A percentile compares a stretch with the other conserved stretches of the same genome.
phyloP scores from a whole-genome alignment of 2,329 filamentous ascomycete genomes.

The Lachnellula subtilissima region DNA sequence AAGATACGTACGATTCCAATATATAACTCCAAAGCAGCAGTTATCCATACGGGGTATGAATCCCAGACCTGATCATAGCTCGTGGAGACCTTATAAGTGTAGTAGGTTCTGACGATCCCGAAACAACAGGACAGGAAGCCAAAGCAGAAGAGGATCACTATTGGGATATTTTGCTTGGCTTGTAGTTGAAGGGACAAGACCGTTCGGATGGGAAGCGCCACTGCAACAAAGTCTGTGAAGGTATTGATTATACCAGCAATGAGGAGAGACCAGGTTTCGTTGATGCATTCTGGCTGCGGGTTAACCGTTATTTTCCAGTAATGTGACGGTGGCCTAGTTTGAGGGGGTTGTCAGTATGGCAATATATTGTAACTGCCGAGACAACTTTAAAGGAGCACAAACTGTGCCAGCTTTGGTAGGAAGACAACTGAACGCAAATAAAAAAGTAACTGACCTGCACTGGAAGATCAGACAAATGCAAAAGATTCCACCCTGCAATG shows the following conservation, averaged over 20 bases:
- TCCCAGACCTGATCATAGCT: slow-evolving; percentile 35
- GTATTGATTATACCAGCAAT: slow-evolving; percentile 56
- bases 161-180: slow-evolving; percentile 40
- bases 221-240: slow-evolving; percentile 52
- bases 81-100: slow-evolving; percentile 31
- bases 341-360: background rate
- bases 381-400: background rate
- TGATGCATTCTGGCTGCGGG: slow-evolving; percentile 38
- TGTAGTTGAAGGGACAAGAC: slow-evolving; percentile 43
- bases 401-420: background rate
- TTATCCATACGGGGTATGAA: slow-evolving; percentile 34
- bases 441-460: slow-evolving; percentile 18
- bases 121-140: slow-evolving; percentile 43
- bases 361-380: background rate
- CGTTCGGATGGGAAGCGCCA: slow-evolving; percentile 46
- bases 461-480: slow-evolving; percentile 24
- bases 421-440: background rate
- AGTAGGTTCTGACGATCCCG: slow-evolving; percentile 37
- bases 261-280: slow-evolving; percentile 47
- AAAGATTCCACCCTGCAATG: slow-evolving; percentile 22
- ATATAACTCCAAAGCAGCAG: slow-evolving; percentile 37
- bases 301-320: slow-evolving; percentile 35
- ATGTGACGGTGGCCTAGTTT: slow-evolving; percentile 32
- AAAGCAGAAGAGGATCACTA: slow-evolving; percentile 45
- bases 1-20: slow-evolving; percentile 32